These are phyloP conservation scores for Hirsutella rhossiliensis DNA, from an alignment of 2,329 filamentous ascomycete genomes.

Conservation along the genomic window DNA sequence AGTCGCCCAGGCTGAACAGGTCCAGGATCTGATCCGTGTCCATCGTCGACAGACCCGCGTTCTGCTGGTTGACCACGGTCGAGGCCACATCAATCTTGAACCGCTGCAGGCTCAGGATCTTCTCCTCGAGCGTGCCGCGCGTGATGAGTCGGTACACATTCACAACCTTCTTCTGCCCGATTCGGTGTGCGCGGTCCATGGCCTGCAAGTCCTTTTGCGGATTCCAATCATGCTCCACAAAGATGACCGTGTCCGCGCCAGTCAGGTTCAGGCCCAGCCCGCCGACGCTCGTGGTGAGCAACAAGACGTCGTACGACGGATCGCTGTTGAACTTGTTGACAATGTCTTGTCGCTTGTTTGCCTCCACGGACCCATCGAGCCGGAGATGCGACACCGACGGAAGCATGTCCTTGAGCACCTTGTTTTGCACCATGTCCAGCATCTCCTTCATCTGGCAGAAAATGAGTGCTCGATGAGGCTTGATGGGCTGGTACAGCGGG, in stretches of 20 bases:
- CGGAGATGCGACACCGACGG: slow-evolving; percentile 86
- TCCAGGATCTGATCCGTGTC: slow-evolving; percentile 97
- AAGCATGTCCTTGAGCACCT: slow-evolving; percentile 81
- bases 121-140: slow-evolving; percentile 90
- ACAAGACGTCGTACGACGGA: slow-evolving; percentile 86
- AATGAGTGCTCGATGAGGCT: slow-evolving; percentile 86
- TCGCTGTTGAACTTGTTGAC: slow-evolving; percentile 99
- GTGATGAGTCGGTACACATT: slow-evolving; percentile 98
- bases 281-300: slow-evolving; percentile 90
- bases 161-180: slow-evolving; percentile 98
- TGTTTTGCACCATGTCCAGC: slow-evolving; percentile 96
- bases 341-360: slow-evolving; percentile 88
- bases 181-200: slow-evolving; percentile 96
- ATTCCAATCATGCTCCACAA: slow-evolving; percentile 99
- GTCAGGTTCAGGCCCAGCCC: slow-evolving; percentile 91
- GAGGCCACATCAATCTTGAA: slow-evolving; percentile 99
- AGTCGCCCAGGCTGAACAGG: slow-evolving; percentile 82
- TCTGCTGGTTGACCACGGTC: slow-evolving; percentile 98
- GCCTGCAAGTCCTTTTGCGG: slow-evolving; percentile 97
- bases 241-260: slow-evolving; percentile 96
- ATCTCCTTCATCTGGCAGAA: slow-evolving; percentile 99
- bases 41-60: slow-evolving; percentile 88
- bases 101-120: slow-evolving; percentile 93
- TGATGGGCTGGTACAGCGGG: slow-evolving; percentile 67
- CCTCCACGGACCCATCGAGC: slow-evolving; percentile 88